These are phyloP conservation scores for Psilocybe tampanensis DNA, from an alignment of 768 basidiomycete genomes.

Conservation along the genomic window DNA sequence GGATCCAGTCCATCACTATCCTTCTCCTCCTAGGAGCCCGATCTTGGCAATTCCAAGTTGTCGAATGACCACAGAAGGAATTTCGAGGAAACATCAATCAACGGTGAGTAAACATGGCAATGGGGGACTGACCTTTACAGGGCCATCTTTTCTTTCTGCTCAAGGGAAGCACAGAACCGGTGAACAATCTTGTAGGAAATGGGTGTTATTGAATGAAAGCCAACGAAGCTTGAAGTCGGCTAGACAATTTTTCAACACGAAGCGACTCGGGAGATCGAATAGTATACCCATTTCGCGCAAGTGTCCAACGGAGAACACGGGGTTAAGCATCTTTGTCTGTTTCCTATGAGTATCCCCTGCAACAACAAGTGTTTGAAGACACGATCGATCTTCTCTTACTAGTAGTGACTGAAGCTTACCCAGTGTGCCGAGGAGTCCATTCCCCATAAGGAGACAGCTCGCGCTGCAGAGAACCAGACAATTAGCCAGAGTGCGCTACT, in stretches of 20 bases:
- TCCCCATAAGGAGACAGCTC: background rate
- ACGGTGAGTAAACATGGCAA: too few relatives aligned
- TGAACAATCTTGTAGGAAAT: constrained; percentile 31
- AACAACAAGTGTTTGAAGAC: background rate
- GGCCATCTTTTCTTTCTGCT: constrained; percentile 26
- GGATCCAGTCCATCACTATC: constrained; percentile 32
- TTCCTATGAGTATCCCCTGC: constrained; percentile 43
- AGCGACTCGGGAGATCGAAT: background rate
- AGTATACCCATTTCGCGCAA: constrained; percentile 38
- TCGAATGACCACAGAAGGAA: too few relatives aligned
- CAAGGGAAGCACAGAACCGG: constrained; percentile 28
- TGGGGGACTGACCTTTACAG: constrained; percentile 29
- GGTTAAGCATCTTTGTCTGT: constrained; percentile 46
- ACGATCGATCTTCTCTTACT: background rate
- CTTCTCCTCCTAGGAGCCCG: constrained; percentile 31
- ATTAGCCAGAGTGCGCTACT: too few relatives aligned
- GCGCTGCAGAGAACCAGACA: background rate
- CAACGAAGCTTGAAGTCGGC: too few relatives aligned
- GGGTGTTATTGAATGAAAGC: constrained; percentile 24
- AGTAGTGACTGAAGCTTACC: constrained; percentile 15
- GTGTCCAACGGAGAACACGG: constrained; percentile 42
- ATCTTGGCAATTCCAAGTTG: constrained; percentile 19
- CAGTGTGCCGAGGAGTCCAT: constrained; percentile 17
- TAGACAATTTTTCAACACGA: too few relatives aligned
- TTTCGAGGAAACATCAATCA: background rate